These are phyloP conservation scores for Epithemia pelagica DNA, from an alignment of 108 stramenopile genomes.

Conservation along the genomic window DNA sequence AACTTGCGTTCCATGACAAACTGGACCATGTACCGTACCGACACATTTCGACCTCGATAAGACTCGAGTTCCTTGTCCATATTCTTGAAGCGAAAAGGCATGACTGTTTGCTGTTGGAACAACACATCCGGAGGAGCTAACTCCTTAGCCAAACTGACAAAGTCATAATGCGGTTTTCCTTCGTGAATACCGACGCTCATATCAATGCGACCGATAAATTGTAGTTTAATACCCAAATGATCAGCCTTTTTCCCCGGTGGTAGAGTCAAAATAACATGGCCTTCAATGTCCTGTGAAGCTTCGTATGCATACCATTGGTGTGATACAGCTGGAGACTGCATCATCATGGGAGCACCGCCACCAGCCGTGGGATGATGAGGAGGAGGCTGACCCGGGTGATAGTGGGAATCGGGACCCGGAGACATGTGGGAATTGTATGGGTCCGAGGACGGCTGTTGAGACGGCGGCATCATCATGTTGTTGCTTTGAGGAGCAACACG, in stretches of 20 bases:
- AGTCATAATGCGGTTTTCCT: conserved; percentile 81
- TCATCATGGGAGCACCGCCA: conserved; percentile 5
- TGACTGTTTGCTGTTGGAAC: conserved; percentile 55
- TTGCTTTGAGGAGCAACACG: background rate
- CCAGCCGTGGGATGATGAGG: conserved; percentile 3
- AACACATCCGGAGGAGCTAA: conserved; percentile 86
- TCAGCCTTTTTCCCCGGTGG: conserved; percentile 94
- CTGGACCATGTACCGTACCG: conserved; percentile 93
- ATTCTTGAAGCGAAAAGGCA: conserved; percentile 86
- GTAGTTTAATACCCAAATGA: conserved; percentile 94
- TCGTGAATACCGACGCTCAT: conserved; percentile 81
- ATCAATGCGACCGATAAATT: conserved; percentile 96
- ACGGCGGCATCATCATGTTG: background rate
- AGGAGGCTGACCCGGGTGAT: background rate
- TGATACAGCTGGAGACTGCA: conserved; percentile 9
- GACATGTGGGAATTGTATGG: background rate
- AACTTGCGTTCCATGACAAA: conserved; percentile 87
- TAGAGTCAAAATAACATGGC: conserved; percentile 72
- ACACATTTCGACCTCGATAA: conserved; percentile 93
- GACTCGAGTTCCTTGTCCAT: conserved; percentile 85
- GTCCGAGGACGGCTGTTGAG: background rate
- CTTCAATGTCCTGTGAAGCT: conserved; percentile 67
- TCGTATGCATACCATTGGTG: conserved; percentile 42
- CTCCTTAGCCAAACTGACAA: conserved; percentile 92
- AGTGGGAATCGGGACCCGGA: background rate